phyloP scores from a whole-genome alignment of 2,329 filamentous ascomycete genomes.

The Sclerotiophoma versabilis region DNA sequence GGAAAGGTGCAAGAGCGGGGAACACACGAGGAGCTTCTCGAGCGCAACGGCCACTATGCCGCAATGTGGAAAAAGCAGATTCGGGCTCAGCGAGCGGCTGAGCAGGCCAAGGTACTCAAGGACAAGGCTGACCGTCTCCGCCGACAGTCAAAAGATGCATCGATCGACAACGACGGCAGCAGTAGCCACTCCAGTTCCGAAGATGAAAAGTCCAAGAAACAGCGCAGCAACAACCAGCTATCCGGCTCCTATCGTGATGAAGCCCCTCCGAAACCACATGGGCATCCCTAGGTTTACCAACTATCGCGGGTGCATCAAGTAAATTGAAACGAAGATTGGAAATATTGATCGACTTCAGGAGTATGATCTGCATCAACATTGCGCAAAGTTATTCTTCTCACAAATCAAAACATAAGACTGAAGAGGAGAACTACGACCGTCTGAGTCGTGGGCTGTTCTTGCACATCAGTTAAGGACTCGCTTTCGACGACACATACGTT shows the following conservation, averaged over 20 bases:
- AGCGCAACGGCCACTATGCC: constrained; percentile 54
- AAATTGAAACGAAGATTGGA: not conserved
- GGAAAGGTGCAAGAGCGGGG: constrained; percentile 61
- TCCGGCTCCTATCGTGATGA: constrained; percentile 21
- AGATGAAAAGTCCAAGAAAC: constrained; percentile 41
- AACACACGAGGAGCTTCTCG: constrained; percentile 59
- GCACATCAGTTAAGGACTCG: not conserved
- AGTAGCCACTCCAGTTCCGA: constrained; percentile 45
- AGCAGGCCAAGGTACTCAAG: constrained; percentile 58
- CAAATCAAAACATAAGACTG: not conserved
- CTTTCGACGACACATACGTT: not conserved
- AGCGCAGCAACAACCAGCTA: constrained; percentile 5
- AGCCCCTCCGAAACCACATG: constrained; percentile 33
- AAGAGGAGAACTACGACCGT: not conserved
- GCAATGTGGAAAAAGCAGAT: constrained; percentile 63
- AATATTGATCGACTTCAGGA: not conserved
- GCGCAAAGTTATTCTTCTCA: not conserved
- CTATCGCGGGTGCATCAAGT: not conserved
- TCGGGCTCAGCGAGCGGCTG: constrained; percentile 57
- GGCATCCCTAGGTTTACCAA: constrained; percentile 34
- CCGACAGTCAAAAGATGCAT: constrained; percentile 56
- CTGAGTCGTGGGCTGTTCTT: not conserved
- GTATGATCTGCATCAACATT: not conserved
- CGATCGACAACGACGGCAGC: constrained; percentile 49
- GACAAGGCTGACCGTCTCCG: constrained; percentile 59